Conservation (phyloP, 208 protist species). For the Acanthamoeba royreba region DNA sequence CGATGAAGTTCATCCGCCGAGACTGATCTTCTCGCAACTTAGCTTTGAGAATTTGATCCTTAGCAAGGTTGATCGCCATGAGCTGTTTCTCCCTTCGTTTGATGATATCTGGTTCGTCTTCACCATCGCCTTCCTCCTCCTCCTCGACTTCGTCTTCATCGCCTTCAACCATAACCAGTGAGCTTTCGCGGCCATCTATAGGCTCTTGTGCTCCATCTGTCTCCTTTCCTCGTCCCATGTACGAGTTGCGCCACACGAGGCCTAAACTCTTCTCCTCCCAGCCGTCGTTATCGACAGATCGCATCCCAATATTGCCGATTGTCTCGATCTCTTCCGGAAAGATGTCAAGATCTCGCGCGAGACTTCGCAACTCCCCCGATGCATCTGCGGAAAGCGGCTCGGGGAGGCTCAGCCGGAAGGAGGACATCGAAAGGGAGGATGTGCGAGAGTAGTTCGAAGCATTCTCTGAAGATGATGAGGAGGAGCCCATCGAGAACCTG, state of each 20-base stretch:
- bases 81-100: no score
- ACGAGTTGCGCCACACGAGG: not conserved
- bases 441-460: not conserved
- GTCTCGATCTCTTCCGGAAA: not conserved
- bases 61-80: no score
- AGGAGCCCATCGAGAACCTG: not conserved
- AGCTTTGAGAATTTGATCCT: no score
- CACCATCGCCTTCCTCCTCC: not conserved
- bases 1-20: no score
- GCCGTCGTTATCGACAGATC: not conserved
- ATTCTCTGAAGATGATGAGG: not conserved
- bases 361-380: no score
- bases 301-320: no score
- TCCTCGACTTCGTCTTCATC: not conserved
- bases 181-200: not conserved
- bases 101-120: not conserved
- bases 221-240: not conserved
- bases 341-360: not conserved
- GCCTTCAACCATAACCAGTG: not conserved
- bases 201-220: not conserved
- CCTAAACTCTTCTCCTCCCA: constrained; percentile 26
- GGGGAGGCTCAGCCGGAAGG: constrained; percentile 7
- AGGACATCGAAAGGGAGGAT: not conserved
- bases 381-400: not conserved
- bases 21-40: no score